phyloP scores from a whole-genome alignment of 805 yeast genomes.

The Nakazawaea wickerhamii region DNA sequence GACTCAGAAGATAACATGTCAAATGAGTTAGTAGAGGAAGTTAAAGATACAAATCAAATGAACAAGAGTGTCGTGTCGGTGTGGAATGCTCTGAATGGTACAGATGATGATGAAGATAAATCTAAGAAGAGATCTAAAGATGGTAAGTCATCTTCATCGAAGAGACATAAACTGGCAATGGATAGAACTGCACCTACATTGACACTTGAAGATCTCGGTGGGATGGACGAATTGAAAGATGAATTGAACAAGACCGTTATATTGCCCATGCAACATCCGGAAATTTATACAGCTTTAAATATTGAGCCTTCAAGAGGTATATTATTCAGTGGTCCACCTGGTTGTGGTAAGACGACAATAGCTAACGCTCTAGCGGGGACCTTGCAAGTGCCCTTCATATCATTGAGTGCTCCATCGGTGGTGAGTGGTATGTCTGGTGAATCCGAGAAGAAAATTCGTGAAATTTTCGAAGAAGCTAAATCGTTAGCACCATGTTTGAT shows the following conservation, averaged over 20 bases:
- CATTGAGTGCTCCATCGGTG: slow-evolving; percentile 89
- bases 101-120: slow-evolving; percentile 17
- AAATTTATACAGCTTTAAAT: slow-evolving; percentile 80
- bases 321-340: slow-evolving; percentile 95
- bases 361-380: slow-evolving; percentile 97
- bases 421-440: slow-evolving; percentile 99
- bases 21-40: slow-evolving; percentile 57
- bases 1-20: slow-evolving; percentile 18
- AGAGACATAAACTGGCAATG: slow-evolving; percentile 32
- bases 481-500: slow-evolving; percentile 85
- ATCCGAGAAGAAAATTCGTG: slow-evolving; percentile 89
- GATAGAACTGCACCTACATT: slow-evolving; percentile 68
- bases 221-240: slow-evolving; percentile 78
- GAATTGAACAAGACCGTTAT: slow-evolving; percentile 89
- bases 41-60: slow-evolving; percentile 57
- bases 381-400: slow-evolving; percentile 85
- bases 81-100: slow-evolving; percentile 44
- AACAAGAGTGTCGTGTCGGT: slow-evolving; percentile 70
- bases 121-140: slow-evolving; percentile 51
- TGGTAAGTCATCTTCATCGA: slow-evolving; percentile 19
- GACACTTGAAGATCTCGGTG: slow-evolving; percentile 75
- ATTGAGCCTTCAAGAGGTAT: slow-evolving; percentile 95
- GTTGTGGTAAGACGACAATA: slow-evolving; percentile 95
- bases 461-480: slow-evolving; percentile 89
- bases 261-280: slow-evolving; percentile 90